Evolutionary conservation across 2,329 filamentous ascomycete genomes (phyloP), one percentile per base, ranked within the genome.

Genomic region (Teratosphaeria gauchensis): DNA sequence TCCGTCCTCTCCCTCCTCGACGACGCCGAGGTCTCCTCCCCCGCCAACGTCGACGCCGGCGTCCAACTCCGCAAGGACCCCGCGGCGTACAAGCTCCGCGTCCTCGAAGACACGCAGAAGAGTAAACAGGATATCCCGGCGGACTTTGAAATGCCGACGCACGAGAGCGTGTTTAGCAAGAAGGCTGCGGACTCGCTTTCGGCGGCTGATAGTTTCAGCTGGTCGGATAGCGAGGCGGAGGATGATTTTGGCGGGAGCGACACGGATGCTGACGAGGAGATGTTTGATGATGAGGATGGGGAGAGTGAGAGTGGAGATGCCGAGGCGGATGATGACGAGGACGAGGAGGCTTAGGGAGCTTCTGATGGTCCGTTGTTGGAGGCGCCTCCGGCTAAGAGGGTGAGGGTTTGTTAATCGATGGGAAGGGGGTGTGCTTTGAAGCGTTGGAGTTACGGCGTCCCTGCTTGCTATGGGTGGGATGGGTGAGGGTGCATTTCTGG

Each of bases 21-120:
- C 72, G 90, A 96, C 67, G 90, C 92, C 14, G 92, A 99, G 74
- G 90, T 95, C 68, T 90, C 86, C 66, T 96, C 91, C 0, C 90
- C 94, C 0, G 94, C 92, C 63, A 97, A 97, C 72, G 92, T 97
- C 58, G 92, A 97, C 66, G 92, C 94, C 1, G 85, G 90, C 59
- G 87, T 96, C 28, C 83, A 91, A 78, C 87, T 95, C 68, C 86
- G 92, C 61, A 90, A 92, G 66, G 75, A 86, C 33, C 84, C 84
- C 0, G 77, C 79, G 1, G 74, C 78, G 33, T 99, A 95, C 78
- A 85, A 90, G 69, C 75, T 78, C 51, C 81, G 80, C 66, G 90
- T 92, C 1, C 80, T 76, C 62, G 82, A 84, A 51, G 83, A 90
- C 33, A 87, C 94, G 4, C 84, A 88, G 63, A 77, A 77, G 53